phyloP scores from a whole-genome alignment of 2,329 filamentous ascomycete genomes.

The Aureobasidium sp. region DNA sequence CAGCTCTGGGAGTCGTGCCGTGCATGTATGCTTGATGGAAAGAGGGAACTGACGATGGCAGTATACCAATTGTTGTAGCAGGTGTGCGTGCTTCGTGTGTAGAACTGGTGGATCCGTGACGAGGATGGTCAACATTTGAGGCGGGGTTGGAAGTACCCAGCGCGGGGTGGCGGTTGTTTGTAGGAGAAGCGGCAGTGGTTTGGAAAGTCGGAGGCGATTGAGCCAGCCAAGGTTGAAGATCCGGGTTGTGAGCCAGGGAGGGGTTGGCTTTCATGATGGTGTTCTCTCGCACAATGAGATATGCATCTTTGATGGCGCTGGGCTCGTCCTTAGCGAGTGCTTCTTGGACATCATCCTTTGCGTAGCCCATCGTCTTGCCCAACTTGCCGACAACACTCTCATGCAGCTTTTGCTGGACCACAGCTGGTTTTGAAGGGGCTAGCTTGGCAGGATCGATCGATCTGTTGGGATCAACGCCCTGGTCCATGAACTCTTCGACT shows the following conservation, averaged over 20 bases:
- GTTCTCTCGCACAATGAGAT: slow-evolving; percentile 95
- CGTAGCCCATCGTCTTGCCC: slow-evolving; percentile 97
- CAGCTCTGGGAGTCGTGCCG: slow-evolving; percentile 41
- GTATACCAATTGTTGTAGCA: slow-evolving; percentile 76
- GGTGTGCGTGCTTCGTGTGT: slow-evolving; percentile 36
- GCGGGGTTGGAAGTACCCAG: slow-evolving; percentile 17
- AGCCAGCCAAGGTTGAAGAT: slow-evolving; percentile 48
- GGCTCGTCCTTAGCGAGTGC: slow-evolving; percentile 86
- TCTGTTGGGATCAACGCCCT: slow-evolving; percentile 87
- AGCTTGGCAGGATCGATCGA: slow-evolving; percentile 78
- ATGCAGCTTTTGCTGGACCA: slow-evolving; percentile 82
- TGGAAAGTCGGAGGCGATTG: slow-evolving; percentile 49
- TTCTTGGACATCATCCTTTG: slow-evolving; percentile 88
- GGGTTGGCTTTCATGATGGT: slow-evolving; percentile 92
- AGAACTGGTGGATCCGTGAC: slow-evolving; percentile 40
- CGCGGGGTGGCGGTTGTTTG: slow-evolving; percentile 24
- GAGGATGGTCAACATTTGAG: slow-evolving; percentile 32
- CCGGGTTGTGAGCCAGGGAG: slow-evolving; percentile 46
- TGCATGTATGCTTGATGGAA: slow-evolving; percentile 91
- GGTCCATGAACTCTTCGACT: slow-evolving; percentile 85
- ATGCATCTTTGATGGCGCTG: slow-evolving; percentile 97
- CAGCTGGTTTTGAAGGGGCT: slow-evolving; percentile 68
- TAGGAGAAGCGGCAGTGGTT: slow-evolving; percentile 29
- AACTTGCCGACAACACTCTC: slow-evolving; percentile 91
- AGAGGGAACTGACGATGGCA: slow-evolving; percentile 83